Percentiles rank a stretch among this genome's conserved stretches.
phyloP scores from a whole-genome alignment of 2,329 filamentous ascomycete species.

The Colletotrichum australisinense region DNA sequence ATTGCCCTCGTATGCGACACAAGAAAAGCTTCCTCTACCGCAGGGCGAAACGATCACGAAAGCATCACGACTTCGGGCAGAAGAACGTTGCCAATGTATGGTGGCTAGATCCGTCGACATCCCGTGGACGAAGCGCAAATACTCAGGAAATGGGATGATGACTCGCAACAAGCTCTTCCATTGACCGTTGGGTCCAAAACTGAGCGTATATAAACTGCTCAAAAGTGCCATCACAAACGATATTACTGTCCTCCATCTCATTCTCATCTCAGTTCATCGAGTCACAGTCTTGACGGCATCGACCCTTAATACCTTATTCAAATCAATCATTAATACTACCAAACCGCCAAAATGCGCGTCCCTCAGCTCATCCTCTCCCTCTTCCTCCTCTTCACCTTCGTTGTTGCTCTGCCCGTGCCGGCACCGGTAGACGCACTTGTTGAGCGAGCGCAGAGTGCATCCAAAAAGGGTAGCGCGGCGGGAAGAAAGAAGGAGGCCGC shows the following conservation, averaged over 20 bases:
- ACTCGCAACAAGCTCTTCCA: background rate
- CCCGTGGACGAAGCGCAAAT: background rate
- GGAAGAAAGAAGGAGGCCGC: background rate
- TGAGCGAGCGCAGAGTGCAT: background rate
- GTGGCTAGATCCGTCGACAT: background rate
- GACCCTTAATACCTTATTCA: background rate
- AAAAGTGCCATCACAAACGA: accelerated
- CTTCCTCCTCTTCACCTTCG: slow-evolving; percentile 19
- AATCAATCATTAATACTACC: background rate
- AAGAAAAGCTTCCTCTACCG: background rate
- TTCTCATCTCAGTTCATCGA: background rate
- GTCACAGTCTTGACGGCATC: background rate
- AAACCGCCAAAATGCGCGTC: slow-evolving; percentile 6
- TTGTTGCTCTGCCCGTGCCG: slow-evolving; percentile 13
- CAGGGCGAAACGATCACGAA: background rate
- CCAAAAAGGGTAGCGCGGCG: background rate
- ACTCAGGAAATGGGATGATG: background rate
- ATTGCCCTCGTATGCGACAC: background rate
- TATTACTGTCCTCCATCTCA: no score
- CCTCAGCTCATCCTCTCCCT: slow-evolving; percentile 15
- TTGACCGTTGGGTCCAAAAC: background rate
- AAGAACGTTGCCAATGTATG: background rate
- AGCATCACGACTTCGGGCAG: background rate
- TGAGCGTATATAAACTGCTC: background rate
- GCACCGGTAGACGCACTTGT: slow-evolving; percentile 1